phyloP scores from a whole-genome alignment of 345 rosid genomes.

The Clausena lansium region DNA sequence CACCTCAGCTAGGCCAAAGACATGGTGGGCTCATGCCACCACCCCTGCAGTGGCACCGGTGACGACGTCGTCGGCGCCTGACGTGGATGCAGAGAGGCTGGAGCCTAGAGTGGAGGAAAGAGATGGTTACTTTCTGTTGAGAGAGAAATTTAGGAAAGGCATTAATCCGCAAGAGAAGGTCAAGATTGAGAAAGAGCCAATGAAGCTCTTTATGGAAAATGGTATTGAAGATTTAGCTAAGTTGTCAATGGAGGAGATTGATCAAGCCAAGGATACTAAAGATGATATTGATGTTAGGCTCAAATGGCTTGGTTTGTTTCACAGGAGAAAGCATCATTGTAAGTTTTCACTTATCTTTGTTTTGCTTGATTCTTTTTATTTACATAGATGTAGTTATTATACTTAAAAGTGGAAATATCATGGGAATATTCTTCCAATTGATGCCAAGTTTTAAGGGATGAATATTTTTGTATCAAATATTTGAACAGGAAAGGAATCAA shows the following conservation, averaged over 20 bases:
- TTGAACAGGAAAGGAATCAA: not conserved
- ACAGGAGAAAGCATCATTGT: slow-evolving; percentile 87
- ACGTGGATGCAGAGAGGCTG: slow-evolving; percentile 55
- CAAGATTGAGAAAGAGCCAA: slow-evolving; percentile 82
- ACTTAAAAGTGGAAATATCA: not conserved
- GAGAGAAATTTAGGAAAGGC: slow-evolving; percentile 82
- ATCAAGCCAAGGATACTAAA: slow-evolving; percentile 50
- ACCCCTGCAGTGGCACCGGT: slow-evolving; percentile 31
- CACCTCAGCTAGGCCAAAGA: slow-evolving; percentile 39
- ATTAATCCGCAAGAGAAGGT: slow-evolving; percentile 87
- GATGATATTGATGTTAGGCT: slow-evolving; percentile 89
- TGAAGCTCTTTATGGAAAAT: slow-evolving; percentile 78
- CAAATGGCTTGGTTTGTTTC: slow-evolving; percentile 97
- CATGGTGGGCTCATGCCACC: slow-evolving; percentile 33
- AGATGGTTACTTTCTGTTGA: slow-evolving; percentile 74
- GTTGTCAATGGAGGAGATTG: slow-evolving; percentile 76
- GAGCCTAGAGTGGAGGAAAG: slow-evolving; percentile 81
- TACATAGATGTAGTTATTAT: not conserved
- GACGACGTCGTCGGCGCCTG: not conserved
- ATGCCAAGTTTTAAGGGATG: not conserved
- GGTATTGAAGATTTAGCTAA: slow-evolving; percentile 72
- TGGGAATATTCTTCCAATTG: not conserved
- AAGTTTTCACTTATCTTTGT: slow-evolving; percentile 19
- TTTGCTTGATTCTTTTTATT: not conserved
- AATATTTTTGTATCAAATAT: not conserved